phyloP scores from a whole-genome alignment of 805 yeast genomes.

The Yarrowia sp. region DNA sequence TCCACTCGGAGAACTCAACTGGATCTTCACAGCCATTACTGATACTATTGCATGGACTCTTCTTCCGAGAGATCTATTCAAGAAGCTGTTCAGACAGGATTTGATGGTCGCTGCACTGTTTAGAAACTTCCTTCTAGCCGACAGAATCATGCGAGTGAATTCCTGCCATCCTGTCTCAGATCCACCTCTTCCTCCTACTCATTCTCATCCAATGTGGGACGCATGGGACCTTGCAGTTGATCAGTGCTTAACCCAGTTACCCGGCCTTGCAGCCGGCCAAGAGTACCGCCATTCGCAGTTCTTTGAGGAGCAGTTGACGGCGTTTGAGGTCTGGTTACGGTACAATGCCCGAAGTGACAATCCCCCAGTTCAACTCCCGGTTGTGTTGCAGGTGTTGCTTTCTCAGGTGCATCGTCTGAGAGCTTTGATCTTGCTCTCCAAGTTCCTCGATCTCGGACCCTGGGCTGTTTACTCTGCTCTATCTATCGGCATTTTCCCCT shows the following conservation, averaged over 20 bases:
- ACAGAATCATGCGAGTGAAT: constrained; percentile 86
- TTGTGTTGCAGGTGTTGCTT: constrained; percentile 84
- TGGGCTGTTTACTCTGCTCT: constrained; percentile 95
- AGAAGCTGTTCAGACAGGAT: constrained; percentile 88
- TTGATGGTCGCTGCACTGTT: constrained; percentile 94
- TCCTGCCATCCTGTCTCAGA: constrained; percentile 94
- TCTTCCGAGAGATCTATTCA: constrained; percentile 81
- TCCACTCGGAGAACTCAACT: constrained; percentile 91
- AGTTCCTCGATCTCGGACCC: constrained; percentile 90
- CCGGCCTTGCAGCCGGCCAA: constrained; percentile 34
- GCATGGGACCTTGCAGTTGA: constrained; percentile 98
- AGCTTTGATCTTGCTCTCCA: constrained; percentile 77
- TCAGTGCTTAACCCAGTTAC: constrained; percentile 67
- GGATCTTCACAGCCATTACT: constrained; percentile 97
- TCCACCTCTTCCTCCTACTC: constrained; percentile 83
- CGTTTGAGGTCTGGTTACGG: constrained; percentile 93
- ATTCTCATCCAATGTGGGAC: constrained; percentile 92
- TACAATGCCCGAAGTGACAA: constrained; percentile 73
- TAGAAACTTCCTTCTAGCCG: constrained; percentile 87
- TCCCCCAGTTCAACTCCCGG: constrained; percentile 94
- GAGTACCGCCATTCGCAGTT: constrained; percentile 75
- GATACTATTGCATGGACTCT: constrained; percentile 98
- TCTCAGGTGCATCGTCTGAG: constrained; percentile 93
- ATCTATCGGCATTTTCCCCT: constrained; percentile 94
- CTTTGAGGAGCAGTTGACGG: constrained; percentile 93